Evolutionary conservation across 345 rosid species (phyloP).

Genomic region (Camelina hispida): DNA sequence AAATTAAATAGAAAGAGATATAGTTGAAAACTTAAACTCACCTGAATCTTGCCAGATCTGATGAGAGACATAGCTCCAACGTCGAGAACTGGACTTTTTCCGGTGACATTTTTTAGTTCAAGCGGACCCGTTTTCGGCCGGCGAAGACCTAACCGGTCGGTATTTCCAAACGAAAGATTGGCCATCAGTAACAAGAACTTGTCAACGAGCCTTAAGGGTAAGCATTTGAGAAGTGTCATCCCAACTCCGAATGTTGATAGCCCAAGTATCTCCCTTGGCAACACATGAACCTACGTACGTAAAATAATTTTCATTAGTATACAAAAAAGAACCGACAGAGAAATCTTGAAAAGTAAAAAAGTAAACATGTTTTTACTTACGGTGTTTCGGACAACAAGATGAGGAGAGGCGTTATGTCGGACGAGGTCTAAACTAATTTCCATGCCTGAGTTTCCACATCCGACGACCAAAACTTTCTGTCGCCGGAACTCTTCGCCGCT

Average conservation of each 20-base stretch:
- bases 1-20: background rate
- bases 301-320: background rate
- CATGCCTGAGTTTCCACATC: constrained; percentile 88
- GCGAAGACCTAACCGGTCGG: constrained; percentile 55
- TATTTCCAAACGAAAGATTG: constrained; percentile 55
- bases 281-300: constrained; percentile 57
- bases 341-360: background rate
- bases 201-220: constrained; percentile 62
- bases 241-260: constrained; percentile 65
- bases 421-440: constrained; percentile 54
- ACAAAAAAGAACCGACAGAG: background rate
- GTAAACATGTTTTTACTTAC: constrained; percentile 43
- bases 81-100: constrained; percentile 75
- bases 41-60: constrained; percentile 66
- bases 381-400: constrained; percentile 63
- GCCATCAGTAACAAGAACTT: constrained; percentile 57
- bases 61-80: constrained; percentile 64
- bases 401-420: constrained; percentile 59
- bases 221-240: constrained; percentile 63
- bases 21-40: constrained; percentile 23
- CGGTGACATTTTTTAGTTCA: constrained; percentile 60
- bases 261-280: constrained; percentile 71
- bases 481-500: constrained; percentile 56
- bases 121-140: constrained; percentile 72
- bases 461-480: constrained; percentile 65